Percentiles rank a stretch among this genome's conserved stretches.
Evolutionary conservation across 768 basidiomycete species (phyloP).

Genomic region (Rubroboletus pulcherrimus): DNA sequence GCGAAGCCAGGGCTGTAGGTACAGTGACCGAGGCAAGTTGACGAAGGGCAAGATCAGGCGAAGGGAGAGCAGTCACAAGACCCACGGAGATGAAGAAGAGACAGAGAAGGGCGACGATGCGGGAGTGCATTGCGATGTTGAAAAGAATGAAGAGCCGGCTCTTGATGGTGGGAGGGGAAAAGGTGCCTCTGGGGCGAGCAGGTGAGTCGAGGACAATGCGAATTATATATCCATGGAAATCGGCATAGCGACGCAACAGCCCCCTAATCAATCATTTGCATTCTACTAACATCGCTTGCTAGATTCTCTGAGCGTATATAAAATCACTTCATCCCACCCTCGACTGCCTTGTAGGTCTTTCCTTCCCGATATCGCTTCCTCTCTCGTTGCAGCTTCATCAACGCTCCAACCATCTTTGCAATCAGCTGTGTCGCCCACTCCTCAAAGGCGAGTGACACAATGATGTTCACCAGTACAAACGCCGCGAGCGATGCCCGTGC

Average conservation of each 20-base stretch:
- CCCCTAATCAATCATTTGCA: background rate
- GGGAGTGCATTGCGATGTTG: conserved; percentile 21
- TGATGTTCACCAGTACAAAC: conserved; percentile 67
- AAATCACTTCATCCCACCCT: conserved; percentile 55
- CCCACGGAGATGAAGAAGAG: conserved; percentile 22
- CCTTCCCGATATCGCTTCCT: conserved; percentile 54
- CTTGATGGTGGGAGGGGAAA: conserved; percentile 23
- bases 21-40: conserved; percentile 20
- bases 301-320: background rate
- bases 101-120: conserved; percentile 20
- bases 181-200: conserved; percentile 33
- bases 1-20: conserved; percentile 24
- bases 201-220: background rate
- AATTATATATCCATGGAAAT: conserved; percentile 4
- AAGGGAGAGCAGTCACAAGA: conserved; percentile 29
- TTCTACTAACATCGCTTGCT: background rate
- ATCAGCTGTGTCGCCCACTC: conserved; percentile 63
- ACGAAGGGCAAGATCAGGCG: conserved; percentile 15
- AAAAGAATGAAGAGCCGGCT: conserved; percentile 38
- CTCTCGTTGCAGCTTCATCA: conserved; percentile 39
- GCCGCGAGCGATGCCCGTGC: conserved; percentile 69
- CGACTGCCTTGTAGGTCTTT: conserved; percentile 83
- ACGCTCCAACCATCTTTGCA: conserved; percentile 48
- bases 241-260: conserved; percentile 19
- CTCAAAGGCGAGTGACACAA: conserved; percentile 71